Evolutionary conservation across 2,329 filamentous ascomycete species (phyloP).

Genomic region (Corniculantispora saksenae): DNA sequence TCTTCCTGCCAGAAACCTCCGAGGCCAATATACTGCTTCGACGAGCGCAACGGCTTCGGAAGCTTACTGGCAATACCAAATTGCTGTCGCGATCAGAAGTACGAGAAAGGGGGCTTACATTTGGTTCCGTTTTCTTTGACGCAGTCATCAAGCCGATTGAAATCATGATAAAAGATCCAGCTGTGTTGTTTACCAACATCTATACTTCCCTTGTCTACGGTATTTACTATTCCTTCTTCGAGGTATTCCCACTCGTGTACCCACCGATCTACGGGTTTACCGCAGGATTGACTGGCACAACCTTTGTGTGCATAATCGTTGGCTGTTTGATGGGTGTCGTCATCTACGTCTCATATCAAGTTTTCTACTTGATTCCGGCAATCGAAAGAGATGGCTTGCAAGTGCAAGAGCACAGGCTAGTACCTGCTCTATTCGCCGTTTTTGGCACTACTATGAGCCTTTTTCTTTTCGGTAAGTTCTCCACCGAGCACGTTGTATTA

Average conservation of each 20-base stretch:
- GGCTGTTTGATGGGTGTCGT: conserved; percentile 53
- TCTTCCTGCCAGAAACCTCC: conserved; percentile 66
- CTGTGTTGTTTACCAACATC: conserved; percentile 61
- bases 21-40: conserved; percentile 60
- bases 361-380: conserved; percentile 52
- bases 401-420: conserved; percentile 53
- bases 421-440: conserved; percentile 54
- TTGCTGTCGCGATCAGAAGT: conserved; percentile 66
- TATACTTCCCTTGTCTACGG: conserved; percentile 64
- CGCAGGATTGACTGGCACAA: conserved; percentile 57
- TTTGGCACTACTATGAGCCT: conserved; percentile 59
- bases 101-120: conserved; percentile 56
- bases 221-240: conserved; percentile 64
- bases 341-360: conserved; percentile 53
- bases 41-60: conserved; percentile 62
- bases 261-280: conserved; percentile 60
- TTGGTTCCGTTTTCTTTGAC: conserved; percentile 49
- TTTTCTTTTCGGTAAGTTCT: conserved; percentile 62
- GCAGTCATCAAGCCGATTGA: conserved; percentile 62
- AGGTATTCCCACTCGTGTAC: conserved; percentile 67
- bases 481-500: no score
- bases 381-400: conserved; percentile 51
- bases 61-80: conserved; percentile 55
- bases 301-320: conserved; percentile 63
- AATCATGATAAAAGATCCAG: conserved; percentile 62